These are phyloP conservation scores for Theileria parva DNA, from an alignment of 169 alveolate species.

Conservation along the genomic window DNA sequence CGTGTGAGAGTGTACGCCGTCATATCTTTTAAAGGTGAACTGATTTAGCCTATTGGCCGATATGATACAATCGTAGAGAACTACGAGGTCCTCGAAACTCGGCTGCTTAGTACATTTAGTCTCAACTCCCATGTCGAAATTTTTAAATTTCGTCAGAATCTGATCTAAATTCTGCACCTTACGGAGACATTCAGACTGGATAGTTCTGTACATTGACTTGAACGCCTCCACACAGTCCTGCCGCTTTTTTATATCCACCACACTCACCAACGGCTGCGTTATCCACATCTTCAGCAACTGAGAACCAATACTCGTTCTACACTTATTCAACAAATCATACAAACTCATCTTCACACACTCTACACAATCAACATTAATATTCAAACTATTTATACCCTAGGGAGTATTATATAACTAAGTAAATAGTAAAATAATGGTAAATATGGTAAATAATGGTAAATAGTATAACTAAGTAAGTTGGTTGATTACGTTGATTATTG, in stretches of 20 bases:
- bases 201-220: slow-evolving; percentile 68
- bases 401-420: neutral
- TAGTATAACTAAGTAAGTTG: no score
- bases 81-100: slow-evolving; percentile 68
- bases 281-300: slow-evolving; percentile 91
- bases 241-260: slow-evolving; percentile 84
- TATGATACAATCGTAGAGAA: slow-evolving; percentile 61
- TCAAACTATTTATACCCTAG: no score
- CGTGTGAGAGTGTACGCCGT: slow-evolving; percentile 70
- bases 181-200: slow-evolving; percentile 74
- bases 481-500: slow-evolving; percentile 6
- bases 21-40: slow-evolving; percentile 59
- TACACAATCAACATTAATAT: no score
- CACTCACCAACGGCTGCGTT: slow-evolving; percentile 93
- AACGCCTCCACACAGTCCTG: slow-evolving; percentile 93
- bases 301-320: slow-evolving; percentile 92
- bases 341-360: slow-evolving; percentile 52
- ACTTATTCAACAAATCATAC: slow-evolving; percentile 86
- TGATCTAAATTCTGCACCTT: slow-evolving; percentile 82
- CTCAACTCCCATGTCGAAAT: slow-evolving; percentile 53
- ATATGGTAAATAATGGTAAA: no score
- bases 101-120: slow-evolving; percentile 53
- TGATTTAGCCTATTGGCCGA: slow-evolving; percentile 54
- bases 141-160: slow-evolving; percentile 63
- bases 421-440: neutral